Percentiles rank a stretch among this genome's conserved stretches.
Evolutionary conservation across 345 rosid species (phyloP).

Genomic region (Isatis tinctoria): DNA sequence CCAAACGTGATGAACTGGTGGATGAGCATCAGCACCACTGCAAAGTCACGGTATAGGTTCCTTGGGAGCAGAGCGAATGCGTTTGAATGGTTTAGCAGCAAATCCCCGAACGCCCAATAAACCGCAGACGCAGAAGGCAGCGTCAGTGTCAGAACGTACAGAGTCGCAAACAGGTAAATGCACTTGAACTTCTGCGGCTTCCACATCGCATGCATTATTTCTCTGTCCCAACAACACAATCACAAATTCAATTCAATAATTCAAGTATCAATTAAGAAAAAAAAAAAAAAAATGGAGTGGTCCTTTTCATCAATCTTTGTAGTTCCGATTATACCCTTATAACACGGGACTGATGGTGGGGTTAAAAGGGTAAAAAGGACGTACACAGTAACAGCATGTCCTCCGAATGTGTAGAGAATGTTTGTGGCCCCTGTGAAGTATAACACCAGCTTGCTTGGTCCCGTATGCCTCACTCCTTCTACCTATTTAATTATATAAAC

Average conservation of each 20-base stretch:
- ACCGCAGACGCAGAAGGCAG: conserved; percentile 94
- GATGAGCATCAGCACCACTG: conserved; percentile 90
- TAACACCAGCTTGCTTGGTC: conserved; percentile 80
- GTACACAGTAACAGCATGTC: conserved; percentile 99
- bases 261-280: too few species aligned
- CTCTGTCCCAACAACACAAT: conserved; percentile 50
- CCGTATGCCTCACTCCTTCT: conserved; percentile 89
- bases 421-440: conserved; percentile 99
- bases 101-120: conserved; percentile 97
- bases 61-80: conserved; percentile 89
- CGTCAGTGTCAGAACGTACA: conserved; percentile 89
- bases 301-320: background rate
- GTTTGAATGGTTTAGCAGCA: conserved; percentile 92
- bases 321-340: conserved; percentile 8
- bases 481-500: conserved; percentile 36
- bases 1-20: conserved; percentile 99
- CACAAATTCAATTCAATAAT: too few species aligned
- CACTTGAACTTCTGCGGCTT: conserved; percentile 98
- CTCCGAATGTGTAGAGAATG: conserved; percentile 99
- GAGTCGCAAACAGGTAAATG: conserved; percentile 75
- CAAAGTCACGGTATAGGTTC: conserved; percentile 74
- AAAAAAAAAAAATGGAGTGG: background rate
- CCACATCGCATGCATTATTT: conserved; percentile 99
- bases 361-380: conserved; percentile 31
- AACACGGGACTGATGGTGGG: conserved; percentile 5